Evolutionary conservation across 495 filamentous ascomycete genomes (phyloP), one percentile per base, ranked within the genome.

Genomic region (Cladorrhinum samala): DNA sequence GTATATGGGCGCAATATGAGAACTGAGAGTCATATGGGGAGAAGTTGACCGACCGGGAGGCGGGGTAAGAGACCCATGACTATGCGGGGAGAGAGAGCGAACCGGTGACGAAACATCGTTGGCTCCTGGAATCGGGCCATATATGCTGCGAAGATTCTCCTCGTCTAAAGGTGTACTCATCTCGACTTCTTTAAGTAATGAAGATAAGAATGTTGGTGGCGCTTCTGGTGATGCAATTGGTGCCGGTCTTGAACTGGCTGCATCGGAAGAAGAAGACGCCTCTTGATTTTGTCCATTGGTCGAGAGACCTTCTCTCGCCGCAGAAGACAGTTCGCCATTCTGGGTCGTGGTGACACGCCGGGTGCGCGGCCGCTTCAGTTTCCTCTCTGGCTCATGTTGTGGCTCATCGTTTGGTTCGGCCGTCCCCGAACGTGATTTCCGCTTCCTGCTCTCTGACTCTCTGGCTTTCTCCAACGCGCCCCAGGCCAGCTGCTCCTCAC

Each of bases 131-230:
- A 79, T 60, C 53, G 74, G 63, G 55, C 71, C 65, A 58, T 70
- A 73, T 24, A 72, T 50, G 37, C 69, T 68, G 11, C 77, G 73
- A 23, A 78, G 66, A 14, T 65, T 73, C 45, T 81, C 80, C 27
- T 80, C 80, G 42, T 82, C 75, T 0, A 73, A 73, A 5, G 62
- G 60, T 1, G 83, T 68, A 46, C 86, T 83, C 58, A 81, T 82
- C 67, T 94, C 89, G 0, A 96, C 90, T 62, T 96, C 91, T 58
- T 86, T 87, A 45, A 96, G 71, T 13, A 96, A 75, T 0, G 89
- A 90, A 37, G 87, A 84, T 3, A 96, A 70, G 68, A 96, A 95
- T 9, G 76, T 78, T 0, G 74, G 78, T 8, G 67, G 81, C 74
- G 52, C 81, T 44, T 61, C 62, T 11, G 49, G 58, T 52, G n/a